These are phyloP conservation scores for Chlorokybus atmophyticus DNA, from an alignment of 139 green algal species.

Conservation along the genomic window DNA sequence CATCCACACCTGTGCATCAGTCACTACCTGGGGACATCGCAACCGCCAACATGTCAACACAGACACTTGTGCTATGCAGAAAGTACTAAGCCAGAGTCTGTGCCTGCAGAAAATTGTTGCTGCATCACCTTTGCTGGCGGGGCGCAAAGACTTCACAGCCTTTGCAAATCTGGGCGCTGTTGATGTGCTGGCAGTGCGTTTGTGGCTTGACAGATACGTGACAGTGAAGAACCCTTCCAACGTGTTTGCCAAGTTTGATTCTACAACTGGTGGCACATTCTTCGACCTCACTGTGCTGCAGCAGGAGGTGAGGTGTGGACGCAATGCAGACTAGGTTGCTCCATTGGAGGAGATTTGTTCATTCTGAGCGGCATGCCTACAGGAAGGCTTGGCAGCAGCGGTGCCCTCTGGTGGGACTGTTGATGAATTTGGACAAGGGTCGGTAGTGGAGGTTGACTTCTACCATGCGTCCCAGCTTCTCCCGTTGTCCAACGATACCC, in stretches of 20 bases:
- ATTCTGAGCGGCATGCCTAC: too few relatives aligned
- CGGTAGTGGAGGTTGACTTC: conserved; percentile 25
- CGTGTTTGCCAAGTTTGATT: conserved; percentile 13
- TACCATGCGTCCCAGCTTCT: conserved; percentile 22
- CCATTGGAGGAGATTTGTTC: too few relatives aligned
- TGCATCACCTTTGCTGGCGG: conserved; percentile 1
- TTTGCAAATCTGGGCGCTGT: conserved; percentile 16
- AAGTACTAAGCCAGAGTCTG: not conserved
- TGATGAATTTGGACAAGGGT: too few relatives aligned
- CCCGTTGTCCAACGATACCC: conserved; percentile 9
- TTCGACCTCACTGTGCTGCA: conserved; percentile 29
- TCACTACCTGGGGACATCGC: too few relatives aligned
- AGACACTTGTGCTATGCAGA: too few relatives aligned
- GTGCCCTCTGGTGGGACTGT: not conserved
- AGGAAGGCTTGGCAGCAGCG: too few relatives aligned
- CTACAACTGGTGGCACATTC: conserved; percentile 16
- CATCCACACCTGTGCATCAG: too few relatives aligned
- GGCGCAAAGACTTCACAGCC: conserved; percentile 7
- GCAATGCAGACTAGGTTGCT: too few relatives aligned
- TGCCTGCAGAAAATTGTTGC: conserved; percentile 12
- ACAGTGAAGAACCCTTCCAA: conserved; percentile 13
- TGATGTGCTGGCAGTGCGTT: conserved; percentile 22
- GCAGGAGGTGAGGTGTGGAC: too few relatives aligned
- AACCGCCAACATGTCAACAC: too few relatives aligned
- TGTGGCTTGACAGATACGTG: conserved; percentile 24